A percentile compares a stretch with the other conserved stretches of the same genome.
Conservation (phyloP, 805 yeast species). For the Kuraishia hungarica region DNA sequence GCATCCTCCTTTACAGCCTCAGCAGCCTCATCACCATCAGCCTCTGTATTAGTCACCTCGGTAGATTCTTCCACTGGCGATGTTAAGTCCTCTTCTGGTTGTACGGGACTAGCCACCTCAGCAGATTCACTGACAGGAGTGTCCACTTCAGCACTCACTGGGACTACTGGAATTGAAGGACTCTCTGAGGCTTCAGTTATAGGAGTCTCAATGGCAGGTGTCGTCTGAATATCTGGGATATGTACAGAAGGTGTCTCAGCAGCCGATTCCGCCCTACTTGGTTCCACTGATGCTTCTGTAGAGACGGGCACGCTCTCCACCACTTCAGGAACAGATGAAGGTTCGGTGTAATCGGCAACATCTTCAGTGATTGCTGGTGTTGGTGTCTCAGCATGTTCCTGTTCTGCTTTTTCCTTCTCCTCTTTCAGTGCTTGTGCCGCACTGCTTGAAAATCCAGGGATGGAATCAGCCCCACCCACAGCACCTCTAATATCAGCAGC, state of each 20-base stretch:
- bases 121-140: background rate
- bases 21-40: background rate
- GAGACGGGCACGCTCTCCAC: background rate
- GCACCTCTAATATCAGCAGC: constrained; percentile 21
- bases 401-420: constrained; percentile 5
- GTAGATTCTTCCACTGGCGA: background rate
- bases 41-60: background rate
- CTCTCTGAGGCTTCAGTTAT: background rate
- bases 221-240: background rate
- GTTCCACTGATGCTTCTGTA: background rate
- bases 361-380: background rate
- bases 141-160: background rate
- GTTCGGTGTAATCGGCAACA: background rate
- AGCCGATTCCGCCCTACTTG: background rate
- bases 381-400: too few species aligned
- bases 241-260: background rate
- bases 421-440: constrained; percentile 6
- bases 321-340: background rate
- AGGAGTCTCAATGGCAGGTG: background rate
- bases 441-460: constrained; percentile 4
- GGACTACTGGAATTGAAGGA: background rate
- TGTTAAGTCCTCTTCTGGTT: background rate
- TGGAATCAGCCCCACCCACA: constrained; percentile 2
- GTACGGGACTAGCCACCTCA: background rate
- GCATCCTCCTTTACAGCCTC: background rate